phyloP scores from a whole-genome alignment of 2,329 filamentous ascomycete genomes.

The Aureobasidium sp. region DNA sequence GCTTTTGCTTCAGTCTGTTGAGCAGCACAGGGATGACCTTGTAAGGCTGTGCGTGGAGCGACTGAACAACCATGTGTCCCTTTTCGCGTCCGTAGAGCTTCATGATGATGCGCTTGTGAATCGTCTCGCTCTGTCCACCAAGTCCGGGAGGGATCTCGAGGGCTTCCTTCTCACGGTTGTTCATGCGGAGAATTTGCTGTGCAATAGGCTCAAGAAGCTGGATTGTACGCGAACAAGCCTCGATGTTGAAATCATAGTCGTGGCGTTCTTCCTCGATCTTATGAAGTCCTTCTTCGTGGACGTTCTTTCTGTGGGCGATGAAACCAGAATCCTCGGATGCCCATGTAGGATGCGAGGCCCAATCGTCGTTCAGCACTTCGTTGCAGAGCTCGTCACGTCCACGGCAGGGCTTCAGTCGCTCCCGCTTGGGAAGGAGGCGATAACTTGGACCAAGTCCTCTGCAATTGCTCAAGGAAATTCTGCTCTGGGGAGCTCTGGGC shows the following conservation, averaged over 20 bases:
- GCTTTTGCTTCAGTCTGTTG: conserved; percentile 84
- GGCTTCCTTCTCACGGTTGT: conserved; percentile 56
- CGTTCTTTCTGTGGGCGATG: conserved; percentile 94
- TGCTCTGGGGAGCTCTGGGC: conserved; percentile 63
- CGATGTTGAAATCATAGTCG: conserved; percentile 97
- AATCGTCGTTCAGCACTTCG: conserved; percentile 90
- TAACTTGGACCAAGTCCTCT: conserved; percentile 94
- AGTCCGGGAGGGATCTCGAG: conserved; percentile 78
- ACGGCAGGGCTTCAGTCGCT: conserved; percentile 84
- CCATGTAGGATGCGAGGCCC: conserved; percentile 98
- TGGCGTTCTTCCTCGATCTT: conserved; percentile 96
- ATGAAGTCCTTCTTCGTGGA: conserved; percentile 87
- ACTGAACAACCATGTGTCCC: conserved; percentile 74
- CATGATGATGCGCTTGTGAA: conserved; percentile 94
- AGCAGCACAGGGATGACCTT: conserved; percentile 83
- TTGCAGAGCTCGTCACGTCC: conserved; percentile 92
- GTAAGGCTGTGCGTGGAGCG: conserved; percentile 77
- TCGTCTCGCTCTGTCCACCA: conserved; percentile 87
- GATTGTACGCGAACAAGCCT: conserved; percentile 88
- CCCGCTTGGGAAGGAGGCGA: conserved; percentile 78
- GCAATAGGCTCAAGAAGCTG: conserved; percentile 92
- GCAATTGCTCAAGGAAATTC: conserved; percentile 91
- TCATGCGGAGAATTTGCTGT: conserved; percentile 76
- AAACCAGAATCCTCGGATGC: conserved; percentile 97
- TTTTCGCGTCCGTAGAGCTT: conserved; percentile 87